Conservation (phyloP, 257 asterid species). For the Nicotiana benthamiana region DNA sequence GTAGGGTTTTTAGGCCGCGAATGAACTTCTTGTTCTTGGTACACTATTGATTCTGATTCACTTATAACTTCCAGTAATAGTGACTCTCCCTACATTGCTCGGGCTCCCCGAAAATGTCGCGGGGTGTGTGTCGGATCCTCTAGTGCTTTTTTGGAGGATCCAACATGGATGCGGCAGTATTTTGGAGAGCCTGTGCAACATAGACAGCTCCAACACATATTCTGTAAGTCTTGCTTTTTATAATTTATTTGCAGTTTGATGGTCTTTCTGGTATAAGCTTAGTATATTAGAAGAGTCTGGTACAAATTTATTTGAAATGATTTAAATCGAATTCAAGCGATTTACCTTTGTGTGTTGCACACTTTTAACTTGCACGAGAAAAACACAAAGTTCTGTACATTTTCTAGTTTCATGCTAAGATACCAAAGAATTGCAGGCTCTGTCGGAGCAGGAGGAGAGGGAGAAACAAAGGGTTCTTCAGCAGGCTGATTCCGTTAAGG, state of each 20-base stretch:
- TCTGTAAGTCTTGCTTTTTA: neutral
- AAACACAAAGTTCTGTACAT: neutral
- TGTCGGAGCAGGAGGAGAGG: conserved; percentile 49
- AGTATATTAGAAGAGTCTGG: neutral
- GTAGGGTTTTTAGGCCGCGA: neutral
- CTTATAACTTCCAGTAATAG: neutral
- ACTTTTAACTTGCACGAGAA: neutral
- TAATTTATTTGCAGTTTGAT: neutral
- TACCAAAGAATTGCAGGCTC: conserved; percentile 32
- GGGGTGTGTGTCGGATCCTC: too few species aligned
- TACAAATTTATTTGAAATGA: neutral
- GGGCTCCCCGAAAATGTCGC: too few species aligned
- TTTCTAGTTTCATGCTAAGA: neutral
- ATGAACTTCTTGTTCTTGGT: neutral
- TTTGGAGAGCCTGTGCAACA: too few species aligned
- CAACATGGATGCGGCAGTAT: too few species aligned
- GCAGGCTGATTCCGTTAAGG: conserved; percentile 22
- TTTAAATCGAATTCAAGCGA: neutral
- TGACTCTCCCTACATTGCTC: neutral
- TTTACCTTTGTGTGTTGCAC: neutral
- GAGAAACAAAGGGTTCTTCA: conserved; percentile 27
- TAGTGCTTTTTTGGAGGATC: too few species aligned
- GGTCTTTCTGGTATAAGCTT: neutral
- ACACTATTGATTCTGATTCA: neutral
- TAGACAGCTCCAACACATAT: neutral